Conservation (phyloP, 1,284 basidiomycete genomes). For the Trametes sp. region DNA sequence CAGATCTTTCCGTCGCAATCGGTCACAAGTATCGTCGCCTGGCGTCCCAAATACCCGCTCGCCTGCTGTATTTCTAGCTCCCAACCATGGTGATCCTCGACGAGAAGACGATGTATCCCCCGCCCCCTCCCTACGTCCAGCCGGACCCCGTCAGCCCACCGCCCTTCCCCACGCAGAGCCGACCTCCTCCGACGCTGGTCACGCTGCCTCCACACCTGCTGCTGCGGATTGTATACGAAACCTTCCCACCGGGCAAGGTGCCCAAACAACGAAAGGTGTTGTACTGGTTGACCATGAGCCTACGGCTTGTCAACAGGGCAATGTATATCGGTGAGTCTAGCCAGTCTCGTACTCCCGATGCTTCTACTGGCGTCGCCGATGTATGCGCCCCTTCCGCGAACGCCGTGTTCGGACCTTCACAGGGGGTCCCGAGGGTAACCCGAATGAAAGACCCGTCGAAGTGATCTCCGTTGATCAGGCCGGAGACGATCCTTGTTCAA, state of each 20-base stretch:
- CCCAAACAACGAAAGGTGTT: slow-evolving; percentile 68
- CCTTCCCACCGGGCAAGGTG: slow-evolving; percentile 56
- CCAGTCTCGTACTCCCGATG: too few species aligned
- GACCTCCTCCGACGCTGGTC: slow-evolving; percentile 41
- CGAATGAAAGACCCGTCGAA: too few species aligned
- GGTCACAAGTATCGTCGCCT: slow-evolving; percentile 22
- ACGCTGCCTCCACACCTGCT: slow-evolving; percentile 63
- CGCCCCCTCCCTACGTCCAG: slow-evolving; percentile 52
- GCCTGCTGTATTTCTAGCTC: slow-evolving; percentile 16
- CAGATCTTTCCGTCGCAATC: slow-evolving; percentile 19
- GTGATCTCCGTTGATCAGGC: too few species aligned
- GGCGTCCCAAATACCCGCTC: slow-evolving; percentile 26
- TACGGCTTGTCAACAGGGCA: slow-evolving; percentile 69
- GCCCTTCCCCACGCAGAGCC: slow-evolving; percentile 41
- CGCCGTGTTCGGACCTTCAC: too few species aligned
- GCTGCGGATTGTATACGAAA: slow-evolving; percentile 66
- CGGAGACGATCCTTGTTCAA: too few species aligned
- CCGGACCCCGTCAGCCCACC: slow-evolving; percentile 40
- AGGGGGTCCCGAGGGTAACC: too few species aligned
- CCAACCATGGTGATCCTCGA: slow-evolving; percentile 56
- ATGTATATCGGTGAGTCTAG: slow-evolving; percentile 66
- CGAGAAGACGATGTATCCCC: slow-evolving; percentile 54
- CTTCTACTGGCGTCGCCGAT: too few species aligned
- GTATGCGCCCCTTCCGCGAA: too few species aligned
- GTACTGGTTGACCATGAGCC: slow-evolving; percentile 69